Conservation (phyloP, 2,329 filamentous ascomycete species). For the Tolypocladium cylindrosporum region DNA sequence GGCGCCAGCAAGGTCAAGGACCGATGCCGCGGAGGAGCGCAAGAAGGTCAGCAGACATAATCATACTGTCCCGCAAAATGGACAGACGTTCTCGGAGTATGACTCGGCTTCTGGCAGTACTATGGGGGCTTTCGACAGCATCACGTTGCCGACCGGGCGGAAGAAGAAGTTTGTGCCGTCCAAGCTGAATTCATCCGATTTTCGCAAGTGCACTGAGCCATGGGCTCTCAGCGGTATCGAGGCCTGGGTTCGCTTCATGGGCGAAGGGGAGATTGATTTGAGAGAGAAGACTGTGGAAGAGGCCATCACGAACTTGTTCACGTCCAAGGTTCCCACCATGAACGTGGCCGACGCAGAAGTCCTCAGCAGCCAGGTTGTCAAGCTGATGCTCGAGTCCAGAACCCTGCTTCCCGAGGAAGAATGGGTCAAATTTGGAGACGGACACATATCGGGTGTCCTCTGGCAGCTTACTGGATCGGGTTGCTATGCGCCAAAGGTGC, state of each 20-base stretch:
- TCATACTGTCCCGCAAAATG: constrained; percentile 38
- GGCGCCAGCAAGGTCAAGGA: constrained; percentile 84
- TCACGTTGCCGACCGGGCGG: constrained; percentile 68
- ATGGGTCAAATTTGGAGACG: constrained; percentile 87
- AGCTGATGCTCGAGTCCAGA: constrained; percentile 67
- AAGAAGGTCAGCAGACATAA: constrained; percentile 44
- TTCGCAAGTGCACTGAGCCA: constrained; percentile 75
- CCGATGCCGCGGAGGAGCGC: constrained; percentile 72
- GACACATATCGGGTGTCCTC: constrained; percentile 75
- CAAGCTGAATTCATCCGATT: constrained; percentile 72
- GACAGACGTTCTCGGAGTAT: constrained; percentile 44
- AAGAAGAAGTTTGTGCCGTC: constrained; percentile 77
- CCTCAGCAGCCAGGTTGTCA: constrained; percentile 66
- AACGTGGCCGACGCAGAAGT: constrained; percentile 94
- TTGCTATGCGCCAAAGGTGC: constrained; percentile 80
- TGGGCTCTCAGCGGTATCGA: constrained; percentile 90
- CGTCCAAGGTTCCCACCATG: constrained; percentile 93
- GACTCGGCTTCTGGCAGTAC: constrained; percentile 42
- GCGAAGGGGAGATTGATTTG: constrained; percentile 82
- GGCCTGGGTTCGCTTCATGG: constrained; percentile 77
- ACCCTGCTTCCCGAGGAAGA: constrained; percentile 85
- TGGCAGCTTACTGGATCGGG: constrained; percentile 88
- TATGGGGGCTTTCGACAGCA: constrained; percentile 64
- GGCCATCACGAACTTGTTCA: constrained; percentile 80
- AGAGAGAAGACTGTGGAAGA: constrained; percentile 79